Conservation (phyloP, 345 rosid genomes). For the Bruguiera gymnorhiza region DNA sequence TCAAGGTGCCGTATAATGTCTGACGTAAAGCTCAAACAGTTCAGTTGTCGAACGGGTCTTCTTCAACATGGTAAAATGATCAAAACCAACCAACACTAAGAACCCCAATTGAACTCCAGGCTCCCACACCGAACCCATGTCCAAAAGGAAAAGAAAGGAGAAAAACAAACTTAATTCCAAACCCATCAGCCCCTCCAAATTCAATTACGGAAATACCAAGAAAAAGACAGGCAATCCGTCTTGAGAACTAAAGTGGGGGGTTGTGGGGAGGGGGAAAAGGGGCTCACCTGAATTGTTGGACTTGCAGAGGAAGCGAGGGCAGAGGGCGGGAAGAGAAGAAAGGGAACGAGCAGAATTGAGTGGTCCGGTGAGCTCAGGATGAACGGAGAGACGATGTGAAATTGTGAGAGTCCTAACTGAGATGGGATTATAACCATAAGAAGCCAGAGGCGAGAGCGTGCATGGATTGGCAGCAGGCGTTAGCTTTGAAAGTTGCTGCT, state of each 20-base stretch:
- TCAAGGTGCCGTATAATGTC: constrained; percentile 63
- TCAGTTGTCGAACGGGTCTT: background rate
- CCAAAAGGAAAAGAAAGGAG: background rate
- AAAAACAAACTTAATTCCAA: no score
- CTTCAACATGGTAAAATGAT: no score
- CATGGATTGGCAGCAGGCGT: constrained; percentile 10
- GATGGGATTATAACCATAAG: background rate
- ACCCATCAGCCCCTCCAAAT: no score
- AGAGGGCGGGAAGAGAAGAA: constrained; percentile 5
- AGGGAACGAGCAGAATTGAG: background rate
- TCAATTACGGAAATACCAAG: no score
- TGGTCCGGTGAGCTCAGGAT: constrained; percentile 5
- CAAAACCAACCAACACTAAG: no score
- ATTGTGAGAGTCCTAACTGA: background rate
- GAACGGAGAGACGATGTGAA: constrained; percentile 4
- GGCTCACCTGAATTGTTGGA: constrained; percentile 28
- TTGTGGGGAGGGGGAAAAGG: background rate
- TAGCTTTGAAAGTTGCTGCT: constrained; percentile 9
- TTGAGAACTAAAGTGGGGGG: no score
- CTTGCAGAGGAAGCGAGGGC: constrained; percentile 24
- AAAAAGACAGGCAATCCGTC: no score
- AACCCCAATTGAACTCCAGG: no score
- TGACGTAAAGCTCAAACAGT: constrained; percentile 13
- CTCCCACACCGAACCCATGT: no score
- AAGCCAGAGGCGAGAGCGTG: constrained; percentile 17